phyloP scores from a whole-genome alignment of 2,329 filamentous ascomycete genomes.

The Aspergillus alliaceus region DNA sequence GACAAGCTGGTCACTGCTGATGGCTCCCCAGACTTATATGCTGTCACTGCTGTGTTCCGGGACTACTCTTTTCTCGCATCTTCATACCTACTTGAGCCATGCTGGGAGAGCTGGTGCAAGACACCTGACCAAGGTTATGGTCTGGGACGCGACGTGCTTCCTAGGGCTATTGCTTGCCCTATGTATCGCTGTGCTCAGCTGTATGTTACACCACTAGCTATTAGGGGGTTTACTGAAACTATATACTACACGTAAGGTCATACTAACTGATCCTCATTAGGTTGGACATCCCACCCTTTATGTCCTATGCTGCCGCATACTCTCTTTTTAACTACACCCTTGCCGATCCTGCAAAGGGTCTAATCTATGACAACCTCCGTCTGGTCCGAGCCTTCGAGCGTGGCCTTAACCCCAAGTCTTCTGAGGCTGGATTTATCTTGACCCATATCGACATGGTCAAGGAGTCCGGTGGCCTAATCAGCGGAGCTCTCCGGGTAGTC shows the following conservation, averaged over 20 bases:
- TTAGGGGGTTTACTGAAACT: neutral
- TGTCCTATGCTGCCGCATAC: conserved; percentile 74
- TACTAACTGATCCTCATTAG: conserved; percentile 32
- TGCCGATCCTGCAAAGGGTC: conserved; percentile 55
- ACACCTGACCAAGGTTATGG: conserved; percentile 69
- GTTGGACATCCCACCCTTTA: conserved; percentile 81
- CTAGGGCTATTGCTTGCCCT: conserved; percentile 72
- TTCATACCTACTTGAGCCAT: conserved; percentile 87
- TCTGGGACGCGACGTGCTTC: conserved; percentile 71
- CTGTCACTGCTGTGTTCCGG: conserved; percentile 83
- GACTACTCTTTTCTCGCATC: conserved; percentile 92
- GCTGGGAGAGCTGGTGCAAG: conserved; percentile 69
- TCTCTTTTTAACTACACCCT: conserved; percentile 64
- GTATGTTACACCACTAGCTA: conserved; percentile 56
- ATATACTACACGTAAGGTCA: neutral
- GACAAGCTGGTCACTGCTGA: conserved; percentile 59
- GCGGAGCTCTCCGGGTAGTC: conserved; percentile 68
- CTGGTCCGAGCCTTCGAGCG: conserved; percentile 89
- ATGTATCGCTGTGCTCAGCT: conserved; percentile 81
- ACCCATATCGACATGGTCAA: conserved; percentile 95
- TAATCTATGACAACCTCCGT: conserved; percentile 65
- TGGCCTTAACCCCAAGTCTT: conserved; percentile 81
- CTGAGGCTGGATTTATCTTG: conserved; percentile 93
- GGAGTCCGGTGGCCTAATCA: conserved; percentile 75
- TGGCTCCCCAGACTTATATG: conserved; percentile 66